Conservation (phyloP, 441 rosid species). For the Syzygium syzygioides region DNA sequence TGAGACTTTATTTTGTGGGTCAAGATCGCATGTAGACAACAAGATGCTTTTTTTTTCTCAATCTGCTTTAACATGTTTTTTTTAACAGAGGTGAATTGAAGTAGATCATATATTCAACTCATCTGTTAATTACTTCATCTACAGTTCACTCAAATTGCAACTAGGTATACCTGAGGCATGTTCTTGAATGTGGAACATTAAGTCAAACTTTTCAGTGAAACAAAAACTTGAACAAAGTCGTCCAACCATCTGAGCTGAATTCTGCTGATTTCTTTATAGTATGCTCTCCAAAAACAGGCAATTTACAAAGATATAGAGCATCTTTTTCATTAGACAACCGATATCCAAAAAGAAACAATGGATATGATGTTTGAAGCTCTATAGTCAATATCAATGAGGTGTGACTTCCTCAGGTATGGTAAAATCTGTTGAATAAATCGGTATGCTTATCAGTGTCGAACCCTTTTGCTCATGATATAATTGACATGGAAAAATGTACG, state of each 20-base stretch:
- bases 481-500: neutral
- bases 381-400: neutral
- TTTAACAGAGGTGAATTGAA: neutral
- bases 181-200: neutral
- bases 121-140: constrained; percentile 21
- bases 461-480: neutral
- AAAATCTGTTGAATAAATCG: neutral
- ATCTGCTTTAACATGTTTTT: neutral
- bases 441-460: neutral
- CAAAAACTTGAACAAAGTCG: neutral
- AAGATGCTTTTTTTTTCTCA: neutral
- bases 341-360: neutral
- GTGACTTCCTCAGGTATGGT: neutral
- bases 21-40: neutral
- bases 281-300: neutral
- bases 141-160: neutral
- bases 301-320: neutral
- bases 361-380: neutral
- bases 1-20: constrained; percentile 19
- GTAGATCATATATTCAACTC: neutral
- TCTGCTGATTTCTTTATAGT: neutral
- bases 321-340: neutral
- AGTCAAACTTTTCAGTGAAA: neutral
- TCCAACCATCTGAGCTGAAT: neutral
- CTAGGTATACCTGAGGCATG: neutral